These are phyloP conservation scores for Sodiomyces alkalinus DNA, from an alignment of 2,329 filamentous ascomycete species.

Conservation along the genomic window DNA sequence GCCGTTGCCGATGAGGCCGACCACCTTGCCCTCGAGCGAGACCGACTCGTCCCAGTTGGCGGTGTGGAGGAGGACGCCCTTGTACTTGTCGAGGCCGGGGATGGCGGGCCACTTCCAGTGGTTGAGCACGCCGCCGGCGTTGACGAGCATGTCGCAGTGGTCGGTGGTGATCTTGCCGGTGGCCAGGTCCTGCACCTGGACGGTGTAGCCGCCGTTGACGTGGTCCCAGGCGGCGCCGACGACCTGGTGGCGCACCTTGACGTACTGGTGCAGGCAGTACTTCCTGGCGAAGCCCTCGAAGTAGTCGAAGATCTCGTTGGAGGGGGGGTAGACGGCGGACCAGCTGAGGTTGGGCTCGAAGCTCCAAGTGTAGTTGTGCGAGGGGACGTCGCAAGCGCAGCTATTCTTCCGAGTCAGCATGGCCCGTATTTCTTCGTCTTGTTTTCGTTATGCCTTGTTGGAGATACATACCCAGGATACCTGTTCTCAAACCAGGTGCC, in stretches of 20 bases:
- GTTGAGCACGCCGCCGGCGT: slow-evolving; percentile 31
- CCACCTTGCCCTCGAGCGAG: slow-evolving; percentile 19
- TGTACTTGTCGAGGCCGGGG: slow-evolving; percentile 26
- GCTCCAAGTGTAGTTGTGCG: slow-evolving; percentile 34
- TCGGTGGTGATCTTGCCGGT: slow-evolving; percentile 16
- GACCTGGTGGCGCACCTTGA: slow-evolving; percentile 11
- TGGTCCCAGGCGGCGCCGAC: slow-evolving; percentile 20
- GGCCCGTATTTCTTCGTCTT: too few relatives aligned
- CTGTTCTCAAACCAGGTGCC: slow-evolving; percentile 38
- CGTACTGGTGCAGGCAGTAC: slow-evolving; percentile 19
- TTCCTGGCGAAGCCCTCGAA: slow-evolving; percentile 26
- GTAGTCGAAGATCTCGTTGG: slow-evolving; percentile 27
- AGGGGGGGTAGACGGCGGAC: slow-evolving; percentile 29
- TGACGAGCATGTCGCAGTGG: slow-evolving; percentile 31
- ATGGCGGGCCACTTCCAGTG: slow-evolving; percentile 39
- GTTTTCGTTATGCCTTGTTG: too few relatives aligned
- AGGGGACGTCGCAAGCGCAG: slow-evolving; percentile 33
- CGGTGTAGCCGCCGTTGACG: slow-evolving; percentile 17
- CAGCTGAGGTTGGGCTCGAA: slow-evolving; percentile 41
- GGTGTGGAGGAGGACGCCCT: slow-evolving; percentile 35
- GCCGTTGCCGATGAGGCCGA: slow-evolving; percentile 28
- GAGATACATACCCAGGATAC: slow-evolving; percentile 20
- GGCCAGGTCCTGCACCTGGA: slow-evolving; percentile 16
- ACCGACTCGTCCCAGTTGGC: slow-evolving; percentile 33
- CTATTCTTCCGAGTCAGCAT: too few relatives aligned